These are phyloP conservation scores for Aureobasidium sp. DNA, from an alignment of 2,329 filamentous ascomycete genomes.

Conservation along the genomic window DNA sequence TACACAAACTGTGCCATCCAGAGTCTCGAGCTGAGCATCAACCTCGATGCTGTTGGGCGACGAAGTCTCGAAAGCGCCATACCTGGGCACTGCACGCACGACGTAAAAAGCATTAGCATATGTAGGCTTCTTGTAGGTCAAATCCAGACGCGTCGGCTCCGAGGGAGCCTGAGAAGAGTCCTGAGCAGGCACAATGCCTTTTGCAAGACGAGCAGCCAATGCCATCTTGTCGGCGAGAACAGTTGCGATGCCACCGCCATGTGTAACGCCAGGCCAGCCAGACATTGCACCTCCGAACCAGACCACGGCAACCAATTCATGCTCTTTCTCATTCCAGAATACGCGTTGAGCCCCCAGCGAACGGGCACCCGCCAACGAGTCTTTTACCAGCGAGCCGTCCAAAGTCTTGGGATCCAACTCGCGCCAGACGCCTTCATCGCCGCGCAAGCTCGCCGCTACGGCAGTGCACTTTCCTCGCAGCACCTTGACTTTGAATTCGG, in stretches of 20 bases:
- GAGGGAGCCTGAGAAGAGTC: constrained; percentile 1
- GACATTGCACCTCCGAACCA: constrained; percentile 58
- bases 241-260: constrained; percentile 64
- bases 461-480: constrained; percentile 38
- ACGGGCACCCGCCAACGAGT: constrained; percentile 31
- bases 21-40: constrained; percentile 46
- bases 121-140: constrained; percentile 58
- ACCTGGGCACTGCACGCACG: constrained; percentile 42
- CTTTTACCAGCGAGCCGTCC: background rate
- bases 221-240: constrained; percentile 63
- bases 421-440: constrained; percentile 15
- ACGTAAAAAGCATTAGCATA: constrained; percentile 57
- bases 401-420: constrained; percentile 12
- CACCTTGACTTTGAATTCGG: constrained; percentile 44
- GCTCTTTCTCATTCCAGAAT: constrained; percentile 55
- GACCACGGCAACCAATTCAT: constrained; percentile 56
- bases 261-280: constrained; percentile 65
- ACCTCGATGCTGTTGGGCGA: constrained; percentile 38
- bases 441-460: constrained; percentile 20
- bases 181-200: background rate
- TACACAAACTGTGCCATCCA: constrained; percentile 52
- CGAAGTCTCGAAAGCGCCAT: constrained; percentile 19
- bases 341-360: constrained; percentile 49
- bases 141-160: constrained; percentile 35
- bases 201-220: constrained; percentile 53